Percentiles rank a stretch among this genome's conserved stretches.
These are phyloP conservation scores for Colletotrichum lentis DNA, from an alignment of 2,329 filamentous ascomycete species.

Conservation along the genomic window DNA sequence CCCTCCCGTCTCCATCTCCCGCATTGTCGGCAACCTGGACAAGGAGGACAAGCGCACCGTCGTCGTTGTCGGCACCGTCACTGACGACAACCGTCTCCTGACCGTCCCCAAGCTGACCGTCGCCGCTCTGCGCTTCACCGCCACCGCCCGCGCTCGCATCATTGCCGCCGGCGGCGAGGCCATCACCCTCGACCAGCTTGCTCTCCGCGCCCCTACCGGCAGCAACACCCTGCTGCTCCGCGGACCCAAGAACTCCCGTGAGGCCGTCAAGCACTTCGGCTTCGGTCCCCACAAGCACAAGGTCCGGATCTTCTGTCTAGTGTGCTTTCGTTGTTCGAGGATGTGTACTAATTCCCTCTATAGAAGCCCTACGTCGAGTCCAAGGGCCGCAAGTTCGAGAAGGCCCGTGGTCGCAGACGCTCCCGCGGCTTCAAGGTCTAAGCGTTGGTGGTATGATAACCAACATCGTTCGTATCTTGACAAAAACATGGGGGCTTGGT, in stretches of 20 bases:
- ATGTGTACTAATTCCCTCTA: conserved; percentile 47
- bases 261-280: conserved; percentile 99
- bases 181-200: conserved; percentile 96
- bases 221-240: conserved; percentile 97
- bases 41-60: conserved; percentile 83
- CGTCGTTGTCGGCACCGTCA: conserved; percentile 93
- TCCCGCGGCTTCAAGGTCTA: conserved; percentile 99
- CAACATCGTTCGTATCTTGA: conserved; percentile 11
- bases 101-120: conserved; percentile 91
- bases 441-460: conserved; percentile 48
- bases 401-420: conserved; percentile 96
- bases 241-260: conserved; percentile 96
- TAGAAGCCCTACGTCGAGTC: conserved; percentile 96
- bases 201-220: conserved; percentile 92
- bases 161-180: conserved; percentile 91
- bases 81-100: conserved; percentile 95
- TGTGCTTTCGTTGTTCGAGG: no score
- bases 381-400: conserved; percentile 99
- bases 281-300: conserved; percentile 98
- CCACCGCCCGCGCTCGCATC: conserved; percentile 93
- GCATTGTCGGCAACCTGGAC: conserved; percentile 77
- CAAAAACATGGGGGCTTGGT: conserved; percentile 23
- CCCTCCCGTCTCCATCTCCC: conserved; percentile 91
- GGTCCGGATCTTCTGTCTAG: conserved; percentile 59
- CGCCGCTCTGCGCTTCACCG: conserved; percentile 95